phyloP scores from a whole-genome alignment of 2,329 filamentous ascomycete genomes.

The Diaporthe sp. region DNA sequence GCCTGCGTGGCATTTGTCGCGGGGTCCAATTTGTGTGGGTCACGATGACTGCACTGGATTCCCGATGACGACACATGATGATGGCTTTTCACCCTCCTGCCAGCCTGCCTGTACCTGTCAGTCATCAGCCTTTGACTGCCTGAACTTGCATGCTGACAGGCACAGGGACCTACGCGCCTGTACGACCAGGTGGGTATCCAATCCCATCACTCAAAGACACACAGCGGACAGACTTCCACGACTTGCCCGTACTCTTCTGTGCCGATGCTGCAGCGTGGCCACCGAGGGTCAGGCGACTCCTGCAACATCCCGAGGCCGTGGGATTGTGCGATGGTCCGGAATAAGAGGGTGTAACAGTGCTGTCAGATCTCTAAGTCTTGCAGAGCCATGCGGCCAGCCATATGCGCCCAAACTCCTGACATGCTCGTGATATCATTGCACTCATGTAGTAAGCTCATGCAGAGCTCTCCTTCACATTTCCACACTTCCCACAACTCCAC shows the following conservation, averaged over 20 bases:
- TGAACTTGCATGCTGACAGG: neutral
- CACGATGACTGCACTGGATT: slow-evolving; percentile 1
- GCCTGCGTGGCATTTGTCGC: slow-evolving; percentile 1
- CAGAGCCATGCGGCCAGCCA: neutral
- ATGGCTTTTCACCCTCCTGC: neutral
- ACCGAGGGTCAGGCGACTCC: neutral
- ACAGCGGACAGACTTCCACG: neutral
- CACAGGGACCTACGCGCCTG: neutral
- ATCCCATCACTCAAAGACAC: neutral
- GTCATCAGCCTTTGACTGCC: too few relatives aligned
- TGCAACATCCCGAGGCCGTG: neutral
- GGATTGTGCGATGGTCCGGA: neutral
- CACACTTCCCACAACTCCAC: slow-evolving; percentile 71
- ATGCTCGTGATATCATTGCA: slow-evolving; percentile 23
- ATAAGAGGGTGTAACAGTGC: neutral
- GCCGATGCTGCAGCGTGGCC: neutral
- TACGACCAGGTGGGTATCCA: neutral
- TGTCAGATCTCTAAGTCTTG: neutral
- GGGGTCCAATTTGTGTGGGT: neutral
- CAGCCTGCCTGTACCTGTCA: too few relatives aligned
- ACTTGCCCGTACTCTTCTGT: neutral
- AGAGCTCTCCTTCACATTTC: slow-evolving; percentile 67
- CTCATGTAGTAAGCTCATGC: slow-evolving; percentile 44
- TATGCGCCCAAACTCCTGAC: neutral
- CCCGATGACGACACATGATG: slow-evolving; percentile 1